Evolutionary conservation across 441 rosid genomes (phyloP).

Genomic region (Pelargonium cotyledonis): DNA sequence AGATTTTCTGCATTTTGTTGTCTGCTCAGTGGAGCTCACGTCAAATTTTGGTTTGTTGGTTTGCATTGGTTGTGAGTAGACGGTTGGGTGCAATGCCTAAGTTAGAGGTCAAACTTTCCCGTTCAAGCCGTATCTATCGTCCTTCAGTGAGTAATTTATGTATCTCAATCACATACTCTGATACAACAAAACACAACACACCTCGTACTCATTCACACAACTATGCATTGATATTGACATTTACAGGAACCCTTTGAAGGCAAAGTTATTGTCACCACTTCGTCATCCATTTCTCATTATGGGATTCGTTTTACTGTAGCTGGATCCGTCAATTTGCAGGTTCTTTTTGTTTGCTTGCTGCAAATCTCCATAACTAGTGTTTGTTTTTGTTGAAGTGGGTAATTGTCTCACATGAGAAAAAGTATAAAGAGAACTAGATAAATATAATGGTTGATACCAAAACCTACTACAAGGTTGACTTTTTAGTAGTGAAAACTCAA

Average conservation of each 20-base stretch:
- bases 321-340: conserved; percentile 77
- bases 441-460: too few relatives aligned
- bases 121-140: conserved; percentile 60
- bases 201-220: not conserved
- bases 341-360: conserved; percentile 13
- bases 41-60: too few relatives aligned
- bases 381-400: too few relatives aligned
- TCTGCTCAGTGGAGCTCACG: too few relatives aligned
- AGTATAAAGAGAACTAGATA: too few relatives aligned
- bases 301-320: conserved; percentile 54
- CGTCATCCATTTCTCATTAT: conserved; percentile 59
- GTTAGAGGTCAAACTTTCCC: conserved; percentile 52
- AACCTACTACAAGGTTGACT: too few relatives aligned
- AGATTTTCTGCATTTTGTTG: too few relatives aligned
- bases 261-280: conserved; percentile 49
- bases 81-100: conserved; percentile 19
- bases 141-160: conserved; percentile 44
- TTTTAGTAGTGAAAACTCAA: too few relatives aligned
- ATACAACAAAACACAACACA: not conserved
- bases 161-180: conserved; percentile 3
- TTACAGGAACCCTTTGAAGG: conserved; percentile 64
- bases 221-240: too few relatives aligned
- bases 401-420: too few relatives aligned
- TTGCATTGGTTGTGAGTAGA: too few relatives aligned
- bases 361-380: too few relatives aligned